Evolutionary conservation across 1,139 yeast genomes (phyloP).

Genomic region (Zygosaccharomyces sapae): DNA sequence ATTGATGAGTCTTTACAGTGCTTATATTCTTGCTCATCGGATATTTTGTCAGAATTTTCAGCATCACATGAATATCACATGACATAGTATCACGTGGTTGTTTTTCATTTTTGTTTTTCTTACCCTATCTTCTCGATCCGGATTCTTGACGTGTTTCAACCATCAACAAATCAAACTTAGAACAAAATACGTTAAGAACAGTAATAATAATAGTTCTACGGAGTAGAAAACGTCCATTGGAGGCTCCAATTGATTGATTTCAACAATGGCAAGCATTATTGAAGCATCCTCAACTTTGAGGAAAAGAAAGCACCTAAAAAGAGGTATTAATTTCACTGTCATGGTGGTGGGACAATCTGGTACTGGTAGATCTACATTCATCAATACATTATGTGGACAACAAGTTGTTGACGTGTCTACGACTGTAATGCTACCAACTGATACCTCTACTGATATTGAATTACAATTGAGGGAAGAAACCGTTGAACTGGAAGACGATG

Average conservation of each 20-base stretch:
- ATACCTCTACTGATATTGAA: conserved; percentile 44
- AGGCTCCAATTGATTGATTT: background rate
- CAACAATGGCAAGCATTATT: conserved; percentile 38
- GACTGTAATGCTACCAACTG: conserved; percentile 44
- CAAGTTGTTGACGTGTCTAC: conserved; percentile 57
- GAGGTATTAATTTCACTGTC: conserved; percentile 78
- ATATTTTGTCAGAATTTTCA: conserved; percentile 4
- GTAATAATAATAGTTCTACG: background rate
- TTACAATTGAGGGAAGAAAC: conserved; percentile 47
- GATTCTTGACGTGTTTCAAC: conserved; percentile 6
- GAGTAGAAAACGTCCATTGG: background rate
- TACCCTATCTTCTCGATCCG: background rate
- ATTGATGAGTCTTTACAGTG: background rate
- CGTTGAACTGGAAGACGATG: conserved; percentile 69
- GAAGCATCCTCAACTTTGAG: conserved; percentile 47
- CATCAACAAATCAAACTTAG: conserved; percentile 1
- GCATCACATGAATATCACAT: background rate
- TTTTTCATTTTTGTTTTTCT: too few species aligned
- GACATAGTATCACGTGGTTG: background rate
- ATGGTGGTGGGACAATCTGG: conserved; percentile 84
- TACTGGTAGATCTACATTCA: conserved; percentile 77
- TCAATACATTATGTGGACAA: conserved; percentile 87
- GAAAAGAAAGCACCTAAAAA: conserved; percentile 73
- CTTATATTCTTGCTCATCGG: background rate
- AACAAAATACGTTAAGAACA: background rate